A percentile compares a stretch with the other conserved stretches of the same genome.
Conservation (phyloP, 1,284 basidiomycete species). For the Pseudozyma sp. region DNA sequence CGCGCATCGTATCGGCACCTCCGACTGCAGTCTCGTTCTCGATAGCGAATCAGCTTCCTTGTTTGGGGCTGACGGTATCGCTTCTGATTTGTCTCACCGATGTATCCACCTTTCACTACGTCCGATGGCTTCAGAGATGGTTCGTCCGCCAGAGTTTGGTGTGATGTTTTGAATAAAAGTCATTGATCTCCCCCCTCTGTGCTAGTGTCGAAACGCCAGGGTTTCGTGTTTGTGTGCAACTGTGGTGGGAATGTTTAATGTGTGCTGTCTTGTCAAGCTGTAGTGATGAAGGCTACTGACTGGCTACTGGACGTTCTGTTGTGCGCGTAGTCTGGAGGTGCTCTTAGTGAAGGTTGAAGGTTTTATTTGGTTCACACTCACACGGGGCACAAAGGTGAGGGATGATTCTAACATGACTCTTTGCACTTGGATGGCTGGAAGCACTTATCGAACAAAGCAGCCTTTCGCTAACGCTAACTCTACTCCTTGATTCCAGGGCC, state of each 20-base stretch:
- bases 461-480: neutral
- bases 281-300: too few relatives aligned
- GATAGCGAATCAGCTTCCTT: conserved; percentile 15
- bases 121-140: conserved; percentile 48
- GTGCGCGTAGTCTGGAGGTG: too few relatives aligned
- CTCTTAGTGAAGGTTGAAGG: too few relatives aligned
- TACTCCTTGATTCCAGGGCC: conserved; percentile 25
- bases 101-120: conserved; percentile 20
- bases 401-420: too few relatives aligned
- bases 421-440: too few relatives aligned
- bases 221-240: neutral
- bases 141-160: conserved; percentile 42
- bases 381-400: too few relatives aligned
- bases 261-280: too few relatives aligned
- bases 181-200: neutral
- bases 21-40: neutral
- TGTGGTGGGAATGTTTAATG: too few relatives aligned
- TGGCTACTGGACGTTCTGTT: too few relatives aligned
- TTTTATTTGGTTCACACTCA: too few relatives aligned
- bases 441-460: too few relatives aligned
- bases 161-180: conserved; percentile 6
- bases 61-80: conserved; percentile 4
- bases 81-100: conserved; percentile 16
- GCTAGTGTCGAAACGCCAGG: neutral
- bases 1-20: conserved; percentile 2